Percentiles rank a stretch among this genome's conserved stretches.
These are phyloP conservation scores for Pleurotus cornucopiae DNA, from an alignment of 768 basidiomycete genomes.

Conservation along the genomic window DNA sequence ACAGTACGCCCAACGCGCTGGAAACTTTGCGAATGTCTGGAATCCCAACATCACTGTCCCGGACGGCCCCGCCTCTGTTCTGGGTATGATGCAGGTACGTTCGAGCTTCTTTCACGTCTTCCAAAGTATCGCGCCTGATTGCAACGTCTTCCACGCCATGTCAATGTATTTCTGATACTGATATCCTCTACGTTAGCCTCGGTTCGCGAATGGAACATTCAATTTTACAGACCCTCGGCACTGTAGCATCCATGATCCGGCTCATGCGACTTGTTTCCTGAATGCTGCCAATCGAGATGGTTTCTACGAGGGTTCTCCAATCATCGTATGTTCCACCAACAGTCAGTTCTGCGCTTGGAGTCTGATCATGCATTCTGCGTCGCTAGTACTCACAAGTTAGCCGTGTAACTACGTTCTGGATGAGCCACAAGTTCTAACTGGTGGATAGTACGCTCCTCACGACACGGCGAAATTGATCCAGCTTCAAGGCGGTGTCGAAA, in stretches of 20 bases:
- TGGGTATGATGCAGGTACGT: slow-evolving; percentile 59
- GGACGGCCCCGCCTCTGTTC: slow-evolving; percentile 32
- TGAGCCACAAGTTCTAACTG: not conserved
- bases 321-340: slow-evolving; percentile 39
- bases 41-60: slow-evolving; percentile 53
- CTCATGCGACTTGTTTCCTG: slow-evolving; percentile 54
- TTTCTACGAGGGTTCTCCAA: slow-evolving; percentile 63
- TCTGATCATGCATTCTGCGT: slow-evolving; percentile 3
- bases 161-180: not conserved
- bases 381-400: slow-evolving; percentile 53
- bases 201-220: slow-evolving; percentile 52
- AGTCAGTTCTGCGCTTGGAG: not conserved
- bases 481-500: slow-evolving; percentile 53
- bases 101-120: not conserved
- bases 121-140: too few relatives aligned
- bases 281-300: slow-evolving; percentile 53
- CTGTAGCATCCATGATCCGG: slow-evolving; percentile 61
- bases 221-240: slow-evolving; percentile 65
- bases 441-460: slow-evolving; percentile 53
- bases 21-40: slow-evolving; percentile 59
- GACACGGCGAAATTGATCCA: slow-evolving; percentile 59
- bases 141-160: too few relatives aligned
- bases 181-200: slow-evolving; percentile 32
- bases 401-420: not conserved
- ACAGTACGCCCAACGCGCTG: slow-evolving; percentile 50